Conservation (phyloP, 208 protist genomes). For the Trichomonas tenax region DNA sequence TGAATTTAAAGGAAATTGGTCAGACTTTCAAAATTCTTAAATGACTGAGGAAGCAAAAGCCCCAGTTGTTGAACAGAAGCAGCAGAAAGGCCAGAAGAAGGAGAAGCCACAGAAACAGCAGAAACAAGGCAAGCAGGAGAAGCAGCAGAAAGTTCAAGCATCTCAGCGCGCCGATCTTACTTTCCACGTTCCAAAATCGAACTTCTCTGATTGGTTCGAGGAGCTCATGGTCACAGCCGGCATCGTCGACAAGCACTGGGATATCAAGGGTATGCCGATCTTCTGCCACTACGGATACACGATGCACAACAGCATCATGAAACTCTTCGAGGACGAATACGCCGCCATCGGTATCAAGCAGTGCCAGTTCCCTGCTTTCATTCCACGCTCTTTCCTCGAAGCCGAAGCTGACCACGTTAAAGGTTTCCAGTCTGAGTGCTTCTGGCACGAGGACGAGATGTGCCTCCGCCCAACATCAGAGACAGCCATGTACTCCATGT, state of each 20-base stretch:
- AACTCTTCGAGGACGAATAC: conserved; percentile 37
- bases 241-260: conserved; percentile 46
- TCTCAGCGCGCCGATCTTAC: neutral
- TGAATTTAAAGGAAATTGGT: neutral
- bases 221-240: conserved; percentile 26
- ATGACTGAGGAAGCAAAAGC: neutral
- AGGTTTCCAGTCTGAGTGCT: conserved; percentile 39
- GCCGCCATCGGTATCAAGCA: conserved; percentile 23
- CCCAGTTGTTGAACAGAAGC: neutral
- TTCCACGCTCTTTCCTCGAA: conserved; percentile 36
- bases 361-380: conserved; percentile 39
- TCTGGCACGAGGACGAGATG: conserved; percentile 40
- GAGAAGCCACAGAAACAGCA: neutral
- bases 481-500: conserved; percentile 48
- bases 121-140: neutral
- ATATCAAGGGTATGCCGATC: conserved; percentile 41
- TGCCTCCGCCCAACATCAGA: conserved; percentile 46
- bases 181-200: conserved; percentile 22
- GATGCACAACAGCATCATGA: conserved; percentile 43
- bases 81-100: neutral
- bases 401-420: conserved; percentile 41
- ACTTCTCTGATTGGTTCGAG: conserved; percentile 32
- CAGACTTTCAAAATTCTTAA: neutral
- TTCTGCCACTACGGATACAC: conserved; percentile 40
- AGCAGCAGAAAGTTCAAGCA: neutral